A percentile compares a stretch with the other conserved stretches of the same genome.
Evolutionary conservation across 495 filamentous ascomycete genomes (phyloP).

Genomic region (Trichocladium uniseriatum): DNA sequence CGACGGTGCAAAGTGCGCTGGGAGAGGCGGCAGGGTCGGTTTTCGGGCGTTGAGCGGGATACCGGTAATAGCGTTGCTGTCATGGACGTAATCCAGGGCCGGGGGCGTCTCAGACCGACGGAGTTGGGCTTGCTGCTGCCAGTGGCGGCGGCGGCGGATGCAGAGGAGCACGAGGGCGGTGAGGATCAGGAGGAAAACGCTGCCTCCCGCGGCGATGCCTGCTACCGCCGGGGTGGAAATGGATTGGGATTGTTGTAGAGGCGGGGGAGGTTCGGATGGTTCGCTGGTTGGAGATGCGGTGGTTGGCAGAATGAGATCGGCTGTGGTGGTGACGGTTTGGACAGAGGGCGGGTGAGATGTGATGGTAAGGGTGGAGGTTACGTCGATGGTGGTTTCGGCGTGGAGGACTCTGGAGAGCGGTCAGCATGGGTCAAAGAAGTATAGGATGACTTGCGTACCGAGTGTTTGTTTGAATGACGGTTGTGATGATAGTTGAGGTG

Average conservation of each 20-base stretch:
- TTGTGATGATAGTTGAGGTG: constrained; percentile 17
- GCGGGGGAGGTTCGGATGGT: neutral
- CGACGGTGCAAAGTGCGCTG: constrained; percentile 10
- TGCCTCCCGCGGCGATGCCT: constrained; percentile 18
- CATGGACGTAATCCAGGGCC: too few species aligned
- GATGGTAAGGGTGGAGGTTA: constrained; percentile 26
- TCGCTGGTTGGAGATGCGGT: neutral
- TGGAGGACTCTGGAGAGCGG: constrained; percentile 11
- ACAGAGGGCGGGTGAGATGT: constrained; percentile 13
- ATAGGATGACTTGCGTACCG: constrained; percentile 3
- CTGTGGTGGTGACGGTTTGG: constrained; percentile 19
- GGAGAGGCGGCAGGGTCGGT: constrained; percentile 7
- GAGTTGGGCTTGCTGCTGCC: neutral
- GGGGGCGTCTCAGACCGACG: too few species aligned
- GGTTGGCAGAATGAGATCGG: constrained; percentile 5
- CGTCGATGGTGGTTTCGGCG: constrained; percentile 17
- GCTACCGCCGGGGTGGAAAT: constrained; percentile 21
- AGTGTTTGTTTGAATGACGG: constrained; percentile 20
- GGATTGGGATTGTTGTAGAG: neutral
- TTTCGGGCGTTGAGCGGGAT: neutral
- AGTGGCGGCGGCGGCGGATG: constrained; percentile 10
- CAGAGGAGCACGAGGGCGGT: constrained; percentile 15
- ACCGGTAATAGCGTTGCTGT: neutral
- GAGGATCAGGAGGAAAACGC: constrained; percentile 13
- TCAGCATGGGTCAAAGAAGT: neutral